Base-by-base conservation (phyloP, 805 yeast genomes). In the Metschnikowia continentalis region DNA sequence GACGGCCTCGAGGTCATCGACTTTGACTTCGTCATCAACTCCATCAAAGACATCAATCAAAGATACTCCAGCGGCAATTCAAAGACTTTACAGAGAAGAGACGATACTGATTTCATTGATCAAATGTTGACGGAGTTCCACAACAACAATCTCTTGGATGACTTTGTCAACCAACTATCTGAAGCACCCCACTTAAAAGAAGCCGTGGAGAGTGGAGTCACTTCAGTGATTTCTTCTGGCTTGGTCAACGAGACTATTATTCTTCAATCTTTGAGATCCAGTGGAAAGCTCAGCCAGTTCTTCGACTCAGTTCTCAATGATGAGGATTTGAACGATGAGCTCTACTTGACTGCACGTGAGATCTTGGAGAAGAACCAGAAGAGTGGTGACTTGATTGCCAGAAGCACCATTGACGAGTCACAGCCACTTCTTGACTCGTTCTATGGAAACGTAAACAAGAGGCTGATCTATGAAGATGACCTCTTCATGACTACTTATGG, bases 101-200 rank as follows among this genome's bases (percentile, higher is more conserved):
- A 57, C 45, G 63, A 55, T 46, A 36, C 49, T 32, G 54, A 55
- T n/a, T 54, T 54, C 45, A 53, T 55, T 33, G 50, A 46, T 39
- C 52, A 47, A 30, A 44, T 58, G 46, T 49, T 63, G 50, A 47
- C 53, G 33, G 61, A 54, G 42, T 54, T 63, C 32, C 52, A 54
- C 41, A 52, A 50, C 49, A 43, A 51, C 38, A 41, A 51, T 42
- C 51, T 59, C 38, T 36, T 61, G 35, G 55, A 56, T 2, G 59
- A 53, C 4, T 60, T 63, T 33, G 23, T 61, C 23, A 48, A 45
- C 14, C 54, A 61, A 46, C 54, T 63, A 38, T 44, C 61, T 32
- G 46, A 42, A 20, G 51, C 56, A 5, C 59, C 66, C 1, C 49
- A 54, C 33, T 53, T 57, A 26, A 42, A 50, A n/a, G 53, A 51